Evolutionary conservation across 768 basidiomycete species (phyloP), one percentile per base, ranked within the genome.

Genomic region (Rhodotorula toruloides): DNA sequence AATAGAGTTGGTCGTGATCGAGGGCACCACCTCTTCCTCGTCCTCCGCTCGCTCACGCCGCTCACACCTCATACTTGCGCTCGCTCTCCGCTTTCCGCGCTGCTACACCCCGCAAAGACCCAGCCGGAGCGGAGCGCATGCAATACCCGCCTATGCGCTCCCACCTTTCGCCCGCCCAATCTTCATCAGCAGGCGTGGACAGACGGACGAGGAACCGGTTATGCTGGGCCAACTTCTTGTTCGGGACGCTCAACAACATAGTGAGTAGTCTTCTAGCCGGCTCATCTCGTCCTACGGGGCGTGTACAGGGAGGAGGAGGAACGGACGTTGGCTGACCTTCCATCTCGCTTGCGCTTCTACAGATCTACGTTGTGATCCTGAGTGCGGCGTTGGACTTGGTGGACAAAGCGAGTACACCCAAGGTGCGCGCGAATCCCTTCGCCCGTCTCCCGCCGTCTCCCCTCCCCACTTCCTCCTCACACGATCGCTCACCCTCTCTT

Each of bases 301-400:
- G 53, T 11, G 12, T 10, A 42, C 12, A 42, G 19, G 40, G 40
- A 19, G 12, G 40, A 8, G 57, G 25, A 61, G 22, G 60, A 42
- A 39, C 37, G 7, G 29, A 14, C 34, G 47, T 29, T 7, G 32
- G 53, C 50, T 36, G 52, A 50, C 32, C 25, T 10, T 37, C 36
- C 21, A 19, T 1, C 2, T 40, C 14, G 9, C 37, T 10, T 27
- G 44, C 4, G 12, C 21, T 2, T 8, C 10, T 29, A 17, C 58
- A 53, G 53, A 50, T 94, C 62, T 96, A 98, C 78, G 94, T 99
- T 43, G 88, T 98, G 67, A 96, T 98, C 67, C 84, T 99, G 27
- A 94, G 91, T 2, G 94, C 94, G 11, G 96, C 96, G 2, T 81
- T 97, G 7, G 96, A 99, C 75, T 83, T 99, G 6, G 74, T 75